Base-by-base conservation (phyloP, 495 filamentous ascomycete genomes). In the Xylaria bambusicola region DNA sequence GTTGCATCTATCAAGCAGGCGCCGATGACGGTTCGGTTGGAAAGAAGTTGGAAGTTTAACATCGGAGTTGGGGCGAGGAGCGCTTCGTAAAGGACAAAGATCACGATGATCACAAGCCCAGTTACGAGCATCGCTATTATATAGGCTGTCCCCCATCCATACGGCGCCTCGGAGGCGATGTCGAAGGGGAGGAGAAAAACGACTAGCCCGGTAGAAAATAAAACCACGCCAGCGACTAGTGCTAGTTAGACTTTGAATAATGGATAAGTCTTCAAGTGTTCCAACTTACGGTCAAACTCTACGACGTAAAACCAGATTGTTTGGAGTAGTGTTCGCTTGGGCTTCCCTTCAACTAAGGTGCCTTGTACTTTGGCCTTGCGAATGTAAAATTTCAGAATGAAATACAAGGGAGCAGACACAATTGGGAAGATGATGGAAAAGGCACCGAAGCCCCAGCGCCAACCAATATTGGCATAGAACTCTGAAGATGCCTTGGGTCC, bases 41-140 rank as follows among this genome's bases (percentile, higher is more conserved):
- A 75, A 50, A 89, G 71, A 9, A 87, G 73, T n/a, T 78, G 61
- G 67, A 77, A 86, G 4, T 77, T 78, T 24, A 88, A 76, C 66
- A 88, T 85, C 21, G 80, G 76, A 21, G 69, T 71, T 5, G 73
- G 80, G 0, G 84, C 77, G 23, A 78, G 56, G 62, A 67, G 84
- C 58, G 71, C 75, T 69, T 93, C 88, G 80, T 83, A 92, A 0
- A 83, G 53, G 0, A 77, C 83, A 52, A 92, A 84, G 12, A 71
- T 56, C 18, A 81, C 63, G 21, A 92, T 66, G 58, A 80, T 76
- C 17, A 84, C 24, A 21, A 81, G 62, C 6, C 90, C 90, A 7
- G 88, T 36, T 0, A 84, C 72, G 2, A 90, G 71, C 77, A 90
- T 86, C 3, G 51, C 71, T 27, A 83, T 73, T 15, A 79, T 73